Percentiles rank a stretch among this genome's conserved stretches.
Conservation (phyloP, 169 alveolate species). For the Plasmodium coatneyi region DNA sequence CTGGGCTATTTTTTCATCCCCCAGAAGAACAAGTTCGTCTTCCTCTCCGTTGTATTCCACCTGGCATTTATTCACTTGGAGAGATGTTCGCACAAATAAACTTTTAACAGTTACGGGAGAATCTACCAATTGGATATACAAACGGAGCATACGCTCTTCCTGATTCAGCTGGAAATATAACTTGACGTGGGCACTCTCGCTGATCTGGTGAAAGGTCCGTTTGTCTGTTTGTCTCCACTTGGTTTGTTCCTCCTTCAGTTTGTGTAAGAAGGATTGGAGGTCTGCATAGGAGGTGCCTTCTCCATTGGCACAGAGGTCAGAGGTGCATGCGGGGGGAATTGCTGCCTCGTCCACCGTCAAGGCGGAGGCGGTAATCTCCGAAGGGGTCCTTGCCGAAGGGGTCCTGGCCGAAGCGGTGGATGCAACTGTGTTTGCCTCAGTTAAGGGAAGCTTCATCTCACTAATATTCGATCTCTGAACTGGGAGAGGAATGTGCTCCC, state of each 20-base stretch:
- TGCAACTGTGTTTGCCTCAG: background rate
- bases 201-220: background rate
- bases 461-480: background rate
- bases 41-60: background rate
- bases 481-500: background rate
- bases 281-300: background rate
- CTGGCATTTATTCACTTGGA: background rate
- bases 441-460: background rate
- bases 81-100: background rate
- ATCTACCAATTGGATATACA: background rate
- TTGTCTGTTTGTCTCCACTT: background rate
- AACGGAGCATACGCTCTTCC: slow-evolving; percentile 1
- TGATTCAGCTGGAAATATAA: slow-evolving; percentile 7
- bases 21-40: background rate
- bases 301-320: background rate
- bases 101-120: background rate
- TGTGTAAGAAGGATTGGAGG: background rate
- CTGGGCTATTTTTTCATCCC: background rate
- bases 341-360: background rate
- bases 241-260: background rate
- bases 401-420: background rate
- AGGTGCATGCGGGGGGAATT: background rate
- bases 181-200: slow-evolving; percentile 10
- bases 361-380: background rate
- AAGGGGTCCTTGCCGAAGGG: background rate